Evolutionary conservation across 2,329 filamentous ascomycete genomes (phyloP).

Genomic region (Trichophyton mentagrophytes): DNA sequence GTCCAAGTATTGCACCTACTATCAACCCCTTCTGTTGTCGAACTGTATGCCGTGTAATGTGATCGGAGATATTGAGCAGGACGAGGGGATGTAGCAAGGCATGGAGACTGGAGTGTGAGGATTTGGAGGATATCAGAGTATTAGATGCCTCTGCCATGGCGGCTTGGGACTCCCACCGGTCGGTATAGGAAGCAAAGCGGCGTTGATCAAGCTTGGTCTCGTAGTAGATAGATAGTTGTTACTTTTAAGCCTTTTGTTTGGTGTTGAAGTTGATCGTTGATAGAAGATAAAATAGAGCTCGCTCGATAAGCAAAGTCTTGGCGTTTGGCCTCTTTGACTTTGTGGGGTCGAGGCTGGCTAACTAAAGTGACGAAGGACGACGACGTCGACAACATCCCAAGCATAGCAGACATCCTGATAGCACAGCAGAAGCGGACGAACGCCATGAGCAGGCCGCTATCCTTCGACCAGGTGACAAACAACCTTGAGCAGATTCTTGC

Average conservation of each 20-base stretch:
- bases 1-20: conserved; percentile 76
- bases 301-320: not conserved
- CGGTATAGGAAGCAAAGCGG: not conserved
- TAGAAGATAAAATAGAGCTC: not conserved
- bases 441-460: conserved; percentile 24
- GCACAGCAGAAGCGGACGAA: not conserved
- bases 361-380: no score
- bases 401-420: no score
- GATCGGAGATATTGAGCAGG: conserved; percentile 91
- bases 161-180: not conserved
- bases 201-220: not conserved
- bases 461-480: conserved; percentile 24
- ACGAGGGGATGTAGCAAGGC: conserved; percentile 85
- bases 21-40: conserved; percentile 63
- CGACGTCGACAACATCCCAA: no score
- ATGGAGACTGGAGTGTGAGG: conserved; percentile 61
- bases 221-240: not conserved
- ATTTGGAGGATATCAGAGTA: conserved; percentile 53
- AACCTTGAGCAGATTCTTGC: conserved; percentile 35
- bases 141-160: conserved; percentile 41
- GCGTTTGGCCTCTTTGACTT: conserved; percentile 13
- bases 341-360: conserved; percentile 7
- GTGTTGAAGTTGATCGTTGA: not conserved
- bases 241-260: not conserved
- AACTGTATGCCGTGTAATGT: conserved; percentile 80